Base-by-base conservation (phyloP, 2,329 filamentous ascomycete species). In the Colletotrichum australisinense region DNA sequence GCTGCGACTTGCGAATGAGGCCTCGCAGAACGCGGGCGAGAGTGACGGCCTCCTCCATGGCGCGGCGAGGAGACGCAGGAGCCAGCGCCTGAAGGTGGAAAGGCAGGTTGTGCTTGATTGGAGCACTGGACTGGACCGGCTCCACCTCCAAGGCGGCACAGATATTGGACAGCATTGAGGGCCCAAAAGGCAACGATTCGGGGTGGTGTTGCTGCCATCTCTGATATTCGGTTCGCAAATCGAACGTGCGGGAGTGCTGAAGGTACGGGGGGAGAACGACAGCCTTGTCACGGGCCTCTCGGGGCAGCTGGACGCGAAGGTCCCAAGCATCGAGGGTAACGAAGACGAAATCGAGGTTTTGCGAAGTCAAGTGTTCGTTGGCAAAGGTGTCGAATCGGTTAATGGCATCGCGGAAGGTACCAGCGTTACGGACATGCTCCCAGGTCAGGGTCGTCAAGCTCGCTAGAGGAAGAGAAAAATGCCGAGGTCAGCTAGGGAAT, bases 271-370 rank as follows among this genome's bases (percentile, higher is more conserved):
- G 97, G 46, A 99, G 91, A 64, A 98, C 97, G 55, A 98, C 97
- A 77, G 95, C 94, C 89, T 99, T 99, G 87, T 99, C 97, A 79
- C 97, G 94, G 81, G 97, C 97, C 87, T 99, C 97, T 76, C 97
- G 94, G 60, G 97, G 97, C 81, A 99, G 91, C 88, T 99, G 97
- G 72, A 99, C 97, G 78, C 97, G 95, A 74, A 99, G 92, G 83
- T 99, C 97, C 97, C 97, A 99, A 58, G 96, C 95, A 84, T 98
- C 97, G 79, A 99, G 92, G 55, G 97, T 99, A 74, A 99, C 97
- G 83, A 99, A 99, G 76, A 97, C 95, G 82, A 99, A 99, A 80
- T 98, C 96, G 81, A 97, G 91, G 82, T 97, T 97, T 84, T 97
- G 95, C 77, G 92, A 93, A 67, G 94, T 91, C 78, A 99, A 88